Evolutionary conservation across 768 basidiomycete species (phyloP).

Genomic region (Tricholoma terreum): DNA sequence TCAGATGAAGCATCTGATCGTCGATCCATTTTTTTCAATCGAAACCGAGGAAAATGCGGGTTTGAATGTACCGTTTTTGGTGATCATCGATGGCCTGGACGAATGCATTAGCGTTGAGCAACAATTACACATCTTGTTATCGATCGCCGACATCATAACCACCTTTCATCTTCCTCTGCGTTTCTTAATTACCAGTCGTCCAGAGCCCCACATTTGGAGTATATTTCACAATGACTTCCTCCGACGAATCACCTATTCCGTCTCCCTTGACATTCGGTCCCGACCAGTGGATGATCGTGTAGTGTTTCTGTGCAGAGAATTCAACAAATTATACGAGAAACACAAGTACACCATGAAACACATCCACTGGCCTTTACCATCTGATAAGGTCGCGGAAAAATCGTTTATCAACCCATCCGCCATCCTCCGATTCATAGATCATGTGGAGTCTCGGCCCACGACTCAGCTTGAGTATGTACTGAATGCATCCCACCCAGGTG

Average conservation of each 20-base stretch:
- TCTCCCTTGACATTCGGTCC: background rate
- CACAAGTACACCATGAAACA: background rate
- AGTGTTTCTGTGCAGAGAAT: background rate
- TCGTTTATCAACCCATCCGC: constrained; percentile 6
- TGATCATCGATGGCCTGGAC: constrained; percentile 13
- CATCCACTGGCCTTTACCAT: background rate
- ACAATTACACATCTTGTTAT: background rate
- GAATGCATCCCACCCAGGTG: background rate
- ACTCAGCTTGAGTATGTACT: background rate
- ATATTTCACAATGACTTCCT: background rate
- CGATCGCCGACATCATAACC: background rate
- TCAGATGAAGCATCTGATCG: too few relatives aligned
- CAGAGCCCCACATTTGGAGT: constrained; percentile 6
- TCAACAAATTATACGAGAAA: background rate
- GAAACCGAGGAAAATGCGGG: too few relatives aligned
- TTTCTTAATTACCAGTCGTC: constrained; percentile 11
- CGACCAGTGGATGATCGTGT: background rate
- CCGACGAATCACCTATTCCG: background rate
- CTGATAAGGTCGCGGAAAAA: background rate
- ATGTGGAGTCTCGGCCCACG: background rate
- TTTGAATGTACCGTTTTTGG: too few relatives aligned
- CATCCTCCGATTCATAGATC: constrained; percentile 1
- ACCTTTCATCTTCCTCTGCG: background rate
- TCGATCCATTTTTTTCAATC: too few relatives aligned
- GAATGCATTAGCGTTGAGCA: constrained; percentile 7